Evolutionary conservation across 768 basidiomycete species (phyloP).

Genomic region (Podaxis carcinomalis): DNA sequence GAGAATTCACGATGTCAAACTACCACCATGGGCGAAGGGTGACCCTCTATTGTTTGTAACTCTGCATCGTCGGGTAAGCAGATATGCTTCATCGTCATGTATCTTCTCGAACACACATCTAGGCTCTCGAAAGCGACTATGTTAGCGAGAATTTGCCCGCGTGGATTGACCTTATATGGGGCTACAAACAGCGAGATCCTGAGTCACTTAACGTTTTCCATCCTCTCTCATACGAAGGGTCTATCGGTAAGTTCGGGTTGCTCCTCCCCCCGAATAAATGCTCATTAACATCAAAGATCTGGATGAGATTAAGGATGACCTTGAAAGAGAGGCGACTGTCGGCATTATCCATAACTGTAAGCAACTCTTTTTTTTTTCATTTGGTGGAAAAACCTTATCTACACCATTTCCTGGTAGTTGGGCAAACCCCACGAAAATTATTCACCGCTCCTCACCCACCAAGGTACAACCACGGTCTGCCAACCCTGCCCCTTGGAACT

Average conservation of each 20-base stretch:
- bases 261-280: neutral
- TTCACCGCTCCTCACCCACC: constrained; percentile 75
- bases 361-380: constrained; percentile 14
- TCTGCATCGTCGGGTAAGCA: constrained; percentile 66
- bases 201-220: constrained; percentile 84
- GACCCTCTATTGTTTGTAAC: constrained; percentile 82
- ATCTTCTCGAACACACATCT: neutral
- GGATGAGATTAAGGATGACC: constrained; percentile 78
- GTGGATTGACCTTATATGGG: constrained; percentile 97
- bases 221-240: constrained; percentile 89
- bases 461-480: constrained; percentile 67
- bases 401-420: constrained; percentile 44
- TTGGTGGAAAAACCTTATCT: neutral
- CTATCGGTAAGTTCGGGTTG: constrained; percentile 52
- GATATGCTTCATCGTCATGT: neutral
- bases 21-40: constrained; percentile 86
- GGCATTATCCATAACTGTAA: constrained; percentile 94
- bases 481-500: constrained; percentile 65
- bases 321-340: constrained; percentile 88
- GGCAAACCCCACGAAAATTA: constrained; percentile 87
- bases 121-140: constrained; percentile 86
- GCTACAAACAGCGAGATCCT: constrained; percentile 76
- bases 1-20: constrained; percentile 79
- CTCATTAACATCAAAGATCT: constrained; percentile 49
- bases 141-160: constrained; percentile 80